phyloP scores from a whole-genome alignment of 2,329 filamentous ascomycete genomes.

The Diplocarpon mali region DNA sequence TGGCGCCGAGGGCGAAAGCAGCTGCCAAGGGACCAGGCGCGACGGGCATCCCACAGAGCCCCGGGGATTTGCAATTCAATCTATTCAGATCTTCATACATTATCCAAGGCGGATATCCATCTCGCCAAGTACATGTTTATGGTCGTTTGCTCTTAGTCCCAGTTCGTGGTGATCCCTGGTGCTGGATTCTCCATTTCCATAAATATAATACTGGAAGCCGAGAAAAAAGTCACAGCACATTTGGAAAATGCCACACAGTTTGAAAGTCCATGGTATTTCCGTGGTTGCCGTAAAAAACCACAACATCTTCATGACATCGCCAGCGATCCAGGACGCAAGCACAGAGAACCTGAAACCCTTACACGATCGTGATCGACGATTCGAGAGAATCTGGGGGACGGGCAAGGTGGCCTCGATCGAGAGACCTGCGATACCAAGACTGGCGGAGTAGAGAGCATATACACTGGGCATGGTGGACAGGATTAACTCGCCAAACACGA shows the following conservation, averaged over 20 bases:
- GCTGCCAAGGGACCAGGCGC: neutral
- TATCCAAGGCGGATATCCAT: conserved; percentile 24
- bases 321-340: conserved; percentile 65
- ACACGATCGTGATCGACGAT: conserved; percentile 57
- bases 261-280: conserved; percentile 67
- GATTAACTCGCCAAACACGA: conserved; percentile 56
- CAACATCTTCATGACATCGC: conserved; percentile 80
- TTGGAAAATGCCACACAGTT: conserved; percentile 74
- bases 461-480: conserved; percentile 45
- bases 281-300: conserved; percentile 67
- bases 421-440: conserved; percentile 66
- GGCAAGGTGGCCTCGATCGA: conserved; percentile 73
- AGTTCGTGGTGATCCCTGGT: conserved; percentile 17
- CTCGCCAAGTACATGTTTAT: conserved; percentile 16
- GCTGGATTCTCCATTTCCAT: conserved; percentile 39
- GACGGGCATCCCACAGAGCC: neutral
- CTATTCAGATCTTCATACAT: conserved; percentile 1
- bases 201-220: conserved; percentile 63
- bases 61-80: neutral
- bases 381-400: conserved; percentile 66
- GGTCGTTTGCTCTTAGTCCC: conserved; percentile 3
- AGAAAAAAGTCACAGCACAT: conserved; percentile 64
- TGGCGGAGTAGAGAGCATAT: conserved; percentile 53
- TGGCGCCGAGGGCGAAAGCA: no score
- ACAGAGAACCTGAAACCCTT: conserved; percentile 70